Percentiles rank a stretch among this genome's conserved stretches.
phyloP scores from a whole-genome alignment of 2,329 filamentous ascomycete genomes.

The Zasmidium angulare region DNA sequence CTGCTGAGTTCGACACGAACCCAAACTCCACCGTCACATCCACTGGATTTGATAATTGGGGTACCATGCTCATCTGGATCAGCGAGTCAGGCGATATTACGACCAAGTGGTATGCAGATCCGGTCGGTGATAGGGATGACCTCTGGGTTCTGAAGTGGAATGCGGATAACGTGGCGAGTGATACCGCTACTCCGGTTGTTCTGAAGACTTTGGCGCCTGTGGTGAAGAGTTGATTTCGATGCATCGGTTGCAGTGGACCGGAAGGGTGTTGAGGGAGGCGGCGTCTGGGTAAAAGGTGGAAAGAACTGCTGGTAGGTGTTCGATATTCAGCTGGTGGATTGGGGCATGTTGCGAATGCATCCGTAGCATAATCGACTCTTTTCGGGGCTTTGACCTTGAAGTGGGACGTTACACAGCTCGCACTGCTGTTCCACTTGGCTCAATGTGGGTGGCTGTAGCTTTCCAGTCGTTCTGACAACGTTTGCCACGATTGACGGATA shows the following conservation, averaged over 20 bases:
- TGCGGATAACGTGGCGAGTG: constrained; percentile 15
- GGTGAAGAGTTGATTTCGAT: not conserved
- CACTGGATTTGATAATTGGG: constrained; percentile 20
- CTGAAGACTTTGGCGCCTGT: constrained; percentile 15
- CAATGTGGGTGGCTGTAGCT: constrained; percentile 58
- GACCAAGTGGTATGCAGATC: constrained; percentile 21
- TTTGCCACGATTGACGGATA: constrained; percentile 94
- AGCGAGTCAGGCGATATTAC: constrained; percentile 13
- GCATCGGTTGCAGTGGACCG: not conserved
- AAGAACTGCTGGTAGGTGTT: not conserved
- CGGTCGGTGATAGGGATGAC: constrained; percentile 11
- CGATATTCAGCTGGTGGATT: constrained; percentile 7
- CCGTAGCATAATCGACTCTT: constrained; percentile 65
- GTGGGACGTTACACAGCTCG: constrained; percentile 66
- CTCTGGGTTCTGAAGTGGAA: constrained; percentile 23
- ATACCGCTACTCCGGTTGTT: constrained; percentile 17
- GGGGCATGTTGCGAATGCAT: constrained; percentile 49
- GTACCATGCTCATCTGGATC: constrained; percentile 18
- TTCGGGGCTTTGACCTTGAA: constrained; percentile 41
- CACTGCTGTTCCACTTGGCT: constrained; percentile 48
- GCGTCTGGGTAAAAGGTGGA: not conserved
- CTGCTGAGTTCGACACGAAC: constrained; percentile 15
- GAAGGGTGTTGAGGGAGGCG: not conserved
- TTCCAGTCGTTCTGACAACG: constrained; percentile 87
- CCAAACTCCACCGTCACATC: constrained; percentile 17